Conservation (phyloP, 2,329 filamentous ascomycete species). For the Paecilomyces sp. region DNA sequence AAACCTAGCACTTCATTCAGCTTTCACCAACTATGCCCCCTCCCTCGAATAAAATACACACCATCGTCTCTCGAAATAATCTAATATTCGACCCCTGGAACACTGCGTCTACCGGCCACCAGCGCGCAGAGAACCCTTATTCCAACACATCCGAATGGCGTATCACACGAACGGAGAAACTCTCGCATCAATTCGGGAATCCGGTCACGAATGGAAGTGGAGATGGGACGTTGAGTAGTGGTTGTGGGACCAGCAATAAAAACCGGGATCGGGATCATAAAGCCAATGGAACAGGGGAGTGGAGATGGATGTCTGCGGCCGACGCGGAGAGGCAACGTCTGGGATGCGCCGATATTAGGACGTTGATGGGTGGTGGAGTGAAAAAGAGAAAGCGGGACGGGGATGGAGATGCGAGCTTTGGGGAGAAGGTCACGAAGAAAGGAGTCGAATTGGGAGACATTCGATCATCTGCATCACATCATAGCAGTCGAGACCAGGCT, state of each 20-base stretch:
- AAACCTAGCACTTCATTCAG: background rate
- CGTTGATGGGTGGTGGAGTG: slow-evolving; percentile 42
- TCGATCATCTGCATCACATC: background rate
- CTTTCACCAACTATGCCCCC: background rate
- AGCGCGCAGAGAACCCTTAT: slow-evolving; percentile 62
- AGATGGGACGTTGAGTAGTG: slow-evolving; percentile 48
- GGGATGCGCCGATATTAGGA: slow-evolving; percentile 36
- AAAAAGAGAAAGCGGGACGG: slow-evolving; percentile 28
- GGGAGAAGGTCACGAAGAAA: slow-evolving; percentile 7
- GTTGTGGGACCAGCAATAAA: slow-evolving; percentile 12
- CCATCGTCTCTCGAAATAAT: slow-evolving; percentile 15
- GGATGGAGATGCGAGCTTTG: slow-evolving; percentile 2
- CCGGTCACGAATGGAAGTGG: slow-evolving; percentile 56
- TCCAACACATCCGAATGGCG: slow-evolving; percentile 63
- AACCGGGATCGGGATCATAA: slow-evolving; percentile 23
- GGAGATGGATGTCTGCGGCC: slow-evolving; percentile 36
- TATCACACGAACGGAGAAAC: slow-evolving; percentile 59
- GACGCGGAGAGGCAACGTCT: slow-evolving; percentile 14
- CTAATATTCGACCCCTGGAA: slow-evolving; percentile 45
- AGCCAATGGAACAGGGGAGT: slow-evolving; percentile 42
- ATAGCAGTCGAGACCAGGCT: slow-evolving; percentile 3
- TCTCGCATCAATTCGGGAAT: slow-evolving; percentile 64
- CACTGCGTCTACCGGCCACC: slow-evolving; percentile 68
- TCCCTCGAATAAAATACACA: background rate
- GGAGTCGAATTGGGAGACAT: slow-evolving; percentile 1